Percentiles rank a stretch among this genome's conserved stretches.
Evolutionary conservation across 176 grass and related monocot genomes (phyloP).

Genomic region (Paspalum notatum): DNA sequence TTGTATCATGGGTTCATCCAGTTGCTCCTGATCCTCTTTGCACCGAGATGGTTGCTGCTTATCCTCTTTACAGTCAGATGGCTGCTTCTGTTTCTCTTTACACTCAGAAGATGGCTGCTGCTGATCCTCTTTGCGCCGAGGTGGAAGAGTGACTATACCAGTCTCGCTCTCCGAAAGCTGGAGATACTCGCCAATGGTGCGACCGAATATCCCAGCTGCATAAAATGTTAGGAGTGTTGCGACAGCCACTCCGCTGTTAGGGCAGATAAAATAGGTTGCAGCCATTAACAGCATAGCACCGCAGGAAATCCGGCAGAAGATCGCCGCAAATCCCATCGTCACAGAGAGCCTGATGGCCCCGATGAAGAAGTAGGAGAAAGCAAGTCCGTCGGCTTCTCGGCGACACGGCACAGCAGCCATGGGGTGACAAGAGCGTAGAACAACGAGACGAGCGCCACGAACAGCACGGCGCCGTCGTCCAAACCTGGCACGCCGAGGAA

Average conservation of each 20-base stretch:
- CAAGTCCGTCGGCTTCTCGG: background rate
- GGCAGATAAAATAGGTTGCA: background rate
- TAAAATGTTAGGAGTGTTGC: background rate
- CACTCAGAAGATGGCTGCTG: no score
- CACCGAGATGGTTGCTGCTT: background rate
- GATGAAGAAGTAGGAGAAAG: background rate
- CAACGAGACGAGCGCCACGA: background rate
- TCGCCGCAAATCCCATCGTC: background rate
- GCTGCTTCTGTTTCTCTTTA: no score
- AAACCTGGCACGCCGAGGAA: no score
- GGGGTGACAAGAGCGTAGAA: background rate
- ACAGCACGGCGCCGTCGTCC: background rate
- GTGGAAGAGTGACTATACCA: background rate
- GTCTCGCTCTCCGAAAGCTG: background rate
- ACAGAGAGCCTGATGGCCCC: background rate
- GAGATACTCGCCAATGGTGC: background rate
- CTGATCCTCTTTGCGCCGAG: no score
- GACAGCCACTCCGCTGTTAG: background rate
- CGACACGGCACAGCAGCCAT: background rate
- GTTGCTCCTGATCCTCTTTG: no score
- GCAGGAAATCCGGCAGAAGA: background rate
- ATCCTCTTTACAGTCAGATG: background rate
- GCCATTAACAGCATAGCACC: background rate
- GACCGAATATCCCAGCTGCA: background rate
- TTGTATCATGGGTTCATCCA: background rate